These are phyloP conservation scores for Diaporthe sp. DNA, from an alignment of 2,329 filamentous ascomycete genomes.

Conservation along the genomic window DNA sequence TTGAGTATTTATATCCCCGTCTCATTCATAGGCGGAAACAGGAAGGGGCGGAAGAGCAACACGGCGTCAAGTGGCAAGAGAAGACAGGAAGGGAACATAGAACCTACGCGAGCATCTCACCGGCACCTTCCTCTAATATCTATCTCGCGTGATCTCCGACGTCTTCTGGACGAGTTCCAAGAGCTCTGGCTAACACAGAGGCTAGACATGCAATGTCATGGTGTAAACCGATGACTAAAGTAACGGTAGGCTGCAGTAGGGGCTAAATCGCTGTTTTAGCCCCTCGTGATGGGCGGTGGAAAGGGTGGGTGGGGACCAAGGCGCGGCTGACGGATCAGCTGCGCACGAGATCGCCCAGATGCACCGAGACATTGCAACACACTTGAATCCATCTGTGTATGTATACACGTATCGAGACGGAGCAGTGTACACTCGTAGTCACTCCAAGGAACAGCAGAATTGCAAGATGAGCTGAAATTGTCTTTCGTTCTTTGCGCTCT, in stretches of 20 bases:
- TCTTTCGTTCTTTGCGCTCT: neutral
- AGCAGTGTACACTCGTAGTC: neutral
- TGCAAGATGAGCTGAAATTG: conserved; percentile 21
- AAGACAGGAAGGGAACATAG: neutral
- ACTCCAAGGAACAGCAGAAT: neutral
- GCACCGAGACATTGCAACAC: neutral
- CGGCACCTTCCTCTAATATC: neutral
- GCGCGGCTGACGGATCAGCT: conserved; percentile 20
- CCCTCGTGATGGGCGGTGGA: conserved; percentile 21
- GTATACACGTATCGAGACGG: neutral
- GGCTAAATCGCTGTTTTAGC: conserved; percentile 36
- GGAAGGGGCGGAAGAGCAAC: neutral
- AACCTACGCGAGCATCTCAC: neutral
- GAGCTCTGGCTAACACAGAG: neutral
- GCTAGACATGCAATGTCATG: conserved; percentile 19
- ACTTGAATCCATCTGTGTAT: neutral
- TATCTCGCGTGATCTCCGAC: conserved; percentile 4
- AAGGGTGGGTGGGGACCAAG: conserved; percentile 10
- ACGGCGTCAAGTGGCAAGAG: neutral
- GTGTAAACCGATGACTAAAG: conserved; percentile 5
- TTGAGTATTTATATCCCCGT: neutral
- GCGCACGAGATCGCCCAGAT: conserved; percentile 9
- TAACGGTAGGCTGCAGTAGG: conserved; percentile 8
- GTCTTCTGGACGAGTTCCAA: conserved; percentile 3
- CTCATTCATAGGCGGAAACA: neutral